Percentiles rank a stretch among this genome's conserved stretches.
These are phyloP conservation scores for Lentithecium fluviatile DNA, from an alignment of 495 filamentous ascomycete genomes.

Conservation along the genomic window DNA sequence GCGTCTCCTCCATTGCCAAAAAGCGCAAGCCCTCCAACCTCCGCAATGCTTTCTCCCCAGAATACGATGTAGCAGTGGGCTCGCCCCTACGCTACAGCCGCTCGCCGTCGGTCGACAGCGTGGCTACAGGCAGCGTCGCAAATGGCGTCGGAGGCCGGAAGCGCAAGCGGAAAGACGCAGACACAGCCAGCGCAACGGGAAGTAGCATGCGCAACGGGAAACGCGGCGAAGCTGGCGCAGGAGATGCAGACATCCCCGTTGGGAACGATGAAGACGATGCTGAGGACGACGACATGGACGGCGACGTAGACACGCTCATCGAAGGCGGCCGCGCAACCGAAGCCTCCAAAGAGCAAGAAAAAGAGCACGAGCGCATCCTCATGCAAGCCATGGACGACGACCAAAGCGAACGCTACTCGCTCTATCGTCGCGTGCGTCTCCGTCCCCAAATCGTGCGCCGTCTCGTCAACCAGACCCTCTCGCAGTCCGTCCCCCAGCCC, in stretches of 20 bases:
- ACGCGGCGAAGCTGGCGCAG: slow-evolving; percentile 45
- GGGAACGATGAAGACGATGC: slow-evolving; percentile 58
- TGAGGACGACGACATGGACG: slow-evolving; percentile 65
- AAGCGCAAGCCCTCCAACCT: slow-evolving; percentile 70
- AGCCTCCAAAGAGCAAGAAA: slow-evolving; percentile 68
- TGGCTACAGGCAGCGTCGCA: slow-evolving; percentile 56
- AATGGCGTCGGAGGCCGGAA: slow-evolving; percentile 53
- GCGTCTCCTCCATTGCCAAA: slow-evolving; percentile 41
- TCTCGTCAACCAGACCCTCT: slow-evolving; percentile 71
- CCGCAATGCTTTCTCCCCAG: slow-evolving; percentile 80
- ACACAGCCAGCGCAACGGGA: slow-evolving; percentile 43
- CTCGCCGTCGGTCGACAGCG: slow-evolving; percentile 65
- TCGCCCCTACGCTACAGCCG: slow-evolving; percentile 51
- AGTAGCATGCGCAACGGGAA: slow-evolving; percentile 46
- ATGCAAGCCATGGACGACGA: slow-evolving; percentile 64
- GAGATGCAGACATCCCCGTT: slow-evolving; percentile 43
- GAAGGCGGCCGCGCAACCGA: slow-evolving; percentile 63
- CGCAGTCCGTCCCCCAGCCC: slow-evolving; percentile 76
- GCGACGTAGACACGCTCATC: slow-evolving; percentile 54
- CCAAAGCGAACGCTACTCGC: slow-evolving; percentile 71
- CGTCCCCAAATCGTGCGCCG: slow-evolving; percentile 50
- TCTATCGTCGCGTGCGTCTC: slow-evolving; percentile 70
- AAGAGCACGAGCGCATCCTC: slow-evolving; percentile 60
- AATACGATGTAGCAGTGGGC: slow-evolving; percentile 43
- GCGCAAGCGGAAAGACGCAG: slow-evolving; percentile 55